phyloP scores from a whole-genome alignment of 2,329 filamentous ascomycete species.

The Aspergillus nomiae region DNA sequence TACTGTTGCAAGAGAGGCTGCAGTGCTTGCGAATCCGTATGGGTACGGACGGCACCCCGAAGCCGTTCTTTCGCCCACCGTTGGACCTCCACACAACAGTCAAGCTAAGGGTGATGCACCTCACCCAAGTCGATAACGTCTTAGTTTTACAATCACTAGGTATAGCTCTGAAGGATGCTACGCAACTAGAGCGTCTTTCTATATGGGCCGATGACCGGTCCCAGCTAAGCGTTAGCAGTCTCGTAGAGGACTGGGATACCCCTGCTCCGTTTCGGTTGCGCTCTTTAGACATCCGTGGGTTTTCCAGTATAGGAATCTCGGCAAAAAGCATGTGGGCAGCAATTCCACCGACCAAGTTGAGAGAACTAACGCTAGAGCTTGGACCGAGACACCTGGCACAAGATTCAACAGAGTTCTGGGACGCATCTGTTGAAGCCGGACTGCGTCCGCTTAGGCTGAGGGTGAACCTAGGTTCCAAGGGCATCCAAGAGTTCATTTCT shows the following conservation, averaged over 20 bases:
- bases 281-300: constrained; percentile 3
- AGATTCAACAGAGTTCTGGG: background rate
- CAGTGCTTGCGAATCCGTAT: background rate
- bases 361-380: background rate
- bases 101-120: background rate
- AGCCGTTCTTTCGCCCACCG: constrained; percentile 6
- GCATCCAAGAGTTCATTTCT: background rate
- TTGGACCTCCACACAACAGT: background rate
- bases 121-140: constrained; percentile 1
- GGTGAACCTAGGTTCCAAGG: background rate
- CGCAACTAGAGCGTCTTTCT: background rate
- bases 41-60: constrained; percentile 8
- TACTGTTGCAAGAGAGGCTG: background rate
- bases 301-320: background rate
- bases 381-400: background rate
- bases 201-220: constrained; percentile 1
- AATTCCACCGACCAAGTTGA: background rate
- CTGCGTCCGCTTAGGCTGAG: background rate
- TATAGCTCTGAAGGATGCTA: background rate
- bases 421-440: background rate
- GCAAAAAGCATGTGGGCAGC: background rate
- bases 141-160: background rate
- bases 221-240: background rate
- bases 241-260: background rate
- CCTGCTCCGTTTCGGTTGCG: background rate